Evolutionary conservation across 2,329 filamentous ascomycete species (phyloP).

Genomic region (Ophiostoma himal-ulmi): DNA sequence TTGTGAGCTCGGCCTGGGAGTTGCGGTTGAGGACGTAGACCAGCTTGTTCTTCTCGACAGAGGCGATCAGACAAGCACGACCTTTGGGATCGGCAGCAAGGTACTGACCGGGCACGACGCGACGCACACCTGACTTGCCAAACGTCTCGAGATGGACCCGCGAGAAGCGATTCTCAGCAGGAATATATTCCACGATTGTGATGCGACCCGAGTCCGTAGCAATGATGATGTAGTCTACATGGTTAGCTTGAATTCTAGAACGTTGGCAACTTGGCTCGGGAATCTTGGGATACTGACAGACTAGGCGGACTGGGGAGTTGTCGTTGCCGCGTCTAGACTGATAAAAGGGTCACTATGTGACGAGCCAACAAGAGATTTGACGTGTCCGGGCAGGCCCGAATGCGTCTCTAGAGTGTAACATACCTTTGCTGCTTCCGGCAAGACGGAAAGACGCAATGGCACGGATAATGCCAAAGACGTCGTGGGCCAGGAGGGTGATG

Average conservation of each 20-base stretch:
- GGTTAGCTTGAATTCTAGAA: neutral
- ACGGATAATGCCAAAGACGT: constrained; percentile 94
- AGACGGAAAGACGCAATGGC: constrained; percentile 83
- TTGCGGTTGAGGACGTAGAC: constrained; percentile 98
- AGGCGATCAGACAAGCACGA: constrained; percentile 87
- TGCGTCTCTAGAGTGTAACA: constrained; percentile 38
- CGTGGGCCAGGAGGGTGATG: constrained; percentile 77
- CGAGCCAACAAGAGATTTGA: neutral
- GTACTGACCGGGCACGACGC: constrained; percentile 93
- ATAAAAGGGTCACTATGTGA: neutral
- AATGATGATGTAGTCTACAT: constrained; percentile 85
- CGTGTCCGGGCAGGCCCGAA: neutral
- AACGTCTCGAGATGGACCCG: constrained; percentile 94
- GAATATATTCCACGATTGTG: constrained; percentile 85
- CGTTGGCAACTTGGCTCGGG: neutral
- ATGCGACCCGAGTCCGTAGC: constrained; percentile 94
- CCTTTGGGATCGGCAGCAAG: constrained; percentile 93
- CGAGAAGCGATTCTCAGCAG: constrained; percentile 78
- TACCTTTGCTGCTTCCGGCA: constrained; percentile 94
- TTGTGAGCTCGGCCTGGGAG: constrained; percentile 87
- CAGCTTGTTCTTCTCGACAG: constrained; percentile 97
- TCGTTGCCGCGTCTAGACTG: neutral
- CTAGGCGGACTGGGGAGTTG: neutral
- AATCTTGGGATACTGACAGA: constrained; percentile 16
- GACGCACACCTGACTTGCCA: constrained; percentile 89